Evolutionary conservation across 257 asterid species (phyloP), one percentile per base, ranked within the genome.

Genomic region (Verbena officinalis): DNA sequence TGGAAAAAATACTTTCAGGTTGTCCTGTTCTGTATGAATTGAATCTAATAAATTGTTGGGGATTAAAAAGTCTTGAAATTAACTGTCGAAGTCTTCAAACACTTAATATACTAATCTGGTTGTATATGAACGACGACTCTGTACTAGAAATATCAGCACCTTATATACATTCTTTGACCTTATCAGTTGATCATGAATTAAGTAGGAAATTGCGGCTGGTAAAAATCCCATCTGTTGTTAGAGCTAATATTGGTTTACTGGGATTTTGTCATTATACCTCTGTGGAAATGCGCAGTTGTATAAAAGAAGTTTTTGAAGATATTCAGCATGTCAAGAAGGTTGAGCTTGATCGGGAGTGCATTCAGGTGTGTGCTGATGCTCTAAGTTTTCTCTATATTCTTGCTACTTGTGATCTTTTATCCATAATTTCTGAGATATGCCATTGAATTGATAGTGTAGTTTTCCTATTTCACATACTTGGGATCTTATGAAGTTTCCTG

Each of bases 91-190:
- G 50, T 53, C 59, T 67, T 11, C 13, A 12, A n/a, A 7, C 9
- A 13, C 39, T 66, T 10, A 19, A n/a, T 1, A 1, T 3, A 13
- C 24, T 10, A 16, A 9, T 31, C 1, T 6, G 4, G 3, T 2
- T 11, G 1, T 4, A 1, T n/a, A n/a, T n/a, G n/a, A n/a, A 36
- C 7, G 0, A 0, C 17, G 43, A 12, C 5, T 4, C 42, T 40
- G 20, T 15, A 15, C 22, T 52, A 55, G 64, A 60, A 16, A 67
- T 73, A 8, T 73, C 73, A 33, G 70, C 73, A 21, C 65, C 73
- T 16, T 43, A 66, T 45, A 0, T 59, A 13, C 64, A 34, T 15
- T 15, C 15, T 27, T 48, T 73, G 46, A 6, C 15, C 0, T 15
- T 73, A 16, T 14, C 4, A 21, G 1, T 17, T 9, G 1, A 34